Percentiles rank a stretch among this genome's conserved stretches.
Conservation (phyloP, 176 grass and related monocot genomes). For the Aegilops sharonensis region DNA sequence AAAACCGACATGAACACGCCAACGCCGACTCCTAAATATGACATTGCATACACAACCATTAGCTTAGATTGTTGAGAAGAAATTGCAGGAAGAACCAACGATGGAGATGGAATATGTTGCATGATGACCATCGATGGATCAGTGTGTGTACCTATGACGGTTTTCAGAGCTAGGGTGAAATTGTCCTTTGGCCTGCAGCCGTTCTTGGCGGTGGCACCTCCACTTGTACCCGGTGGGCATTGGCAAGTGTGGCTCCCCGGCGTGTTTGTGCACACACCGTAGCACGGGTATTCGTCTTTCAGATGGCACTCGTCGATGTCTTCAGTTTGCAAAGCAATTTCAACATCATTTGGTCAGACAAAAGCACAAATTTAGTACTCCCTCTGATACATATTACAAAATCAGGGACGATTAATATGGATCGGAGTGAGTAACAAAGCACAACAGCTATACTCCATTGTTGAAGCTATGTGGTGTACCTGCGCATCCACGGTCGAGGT, state of each 20-base stretch:
- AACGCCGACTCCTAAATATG: slow-evolving; percentile 34
- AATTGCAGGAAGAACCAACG: background rate
- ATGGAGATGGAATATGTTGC: no score
- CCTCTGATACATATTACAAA: no score
- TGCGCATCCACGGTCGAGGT: slow-evolving; percentile 48
- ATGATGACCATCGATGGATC: no score
- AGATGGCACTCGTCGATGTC: slow-evolving; percentile 61
- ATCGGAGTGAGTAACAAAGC: no score
- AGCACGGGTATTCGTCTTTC: slow-evolving; percentile 21
- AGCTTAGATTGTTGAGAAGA: background rate
- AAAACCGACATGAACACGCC: slow-evolving; percentile 39
- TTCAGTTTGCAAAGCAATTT: background rate
- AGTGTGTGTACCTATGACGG: slow-evolving; percentile 34
- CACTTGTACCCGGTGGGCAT: slow-evolving; percentile 38
- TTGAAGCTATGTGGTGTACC: background rate
- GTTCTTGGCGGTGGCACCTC: background rate
- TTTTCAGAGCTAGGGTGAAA: slow-evolving; percentile 53
- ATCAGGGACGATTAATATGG: no score
- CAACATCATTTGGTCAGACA: background rate
- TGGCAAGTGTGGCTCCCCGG: slow-evolving; percentile 10
- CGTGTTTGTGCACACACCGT: slow-evolving; percentile 39
- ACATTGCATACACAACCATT: background rate
- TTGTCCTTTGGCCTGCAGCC: slow-evolving; percentile 49
- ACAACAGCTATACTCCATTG: no score
- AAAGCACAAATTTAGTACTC: no score